These are phyloP conservation scores for Verticillium klebahnii DNA, from an alignment of 2,329 filamentous ascomycete species.

Conservation along the genomic window DNA sequence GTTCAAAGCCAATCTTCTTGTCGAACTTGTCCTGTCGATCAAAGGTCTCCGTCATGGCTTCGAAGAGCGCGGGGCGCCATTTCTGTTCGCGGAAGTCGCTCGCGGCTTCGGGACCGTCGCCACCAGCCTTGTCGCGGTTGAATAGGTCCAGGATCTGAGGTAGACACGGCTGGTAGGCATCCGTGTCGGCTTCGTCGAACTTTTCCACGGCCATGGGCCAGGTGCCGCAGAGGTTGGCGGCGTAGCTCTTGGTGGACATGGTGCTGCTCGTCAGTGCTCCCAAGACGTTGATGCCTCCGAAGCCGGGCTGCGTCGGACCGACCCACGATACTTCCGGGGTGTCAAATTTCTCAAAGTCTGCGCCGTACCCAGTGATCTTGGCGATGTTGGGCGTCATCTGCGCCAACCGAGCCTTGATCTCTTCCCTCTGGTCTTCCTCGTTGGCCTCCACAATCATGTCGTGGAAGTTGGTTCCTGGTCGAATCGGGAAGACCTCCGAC, in stretches of 20 bases:
- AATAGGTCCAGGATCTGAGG: constrained; percentile 18
- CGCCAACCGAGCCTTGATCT: constrained; percentile 19
- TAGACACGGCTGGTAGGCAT: constrained; percentile 33
- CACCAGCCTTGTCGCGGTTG: constrained; percentile 11
- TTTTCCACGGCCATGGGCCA: constrained; percentile 27
- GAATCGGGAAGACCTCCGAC: constrained; percentile 29
- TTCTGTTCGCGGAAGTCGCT: constrained; percentile 9
- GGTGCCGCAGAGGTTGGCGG: constrained; percentile 27
- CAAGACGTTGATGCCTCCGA: constrained; percentile 27
- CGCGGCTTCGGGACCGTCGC: background rate
- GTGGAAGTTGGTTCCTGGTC: constrained; percentile 23
- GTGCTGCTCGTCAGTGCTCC: constrained; percentile 27
- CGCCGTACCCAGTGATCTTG: constrained; percentile 15
- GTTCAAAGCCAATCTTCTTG: constrained; percentile 15
- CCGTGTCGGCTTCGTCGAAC: constrained; percentile 28
- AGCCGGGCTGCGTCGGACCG: constrained; percentile 14
- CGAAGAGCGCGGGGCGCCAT: constrained; percentile 13
- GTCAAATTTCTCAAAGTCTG: background rate
- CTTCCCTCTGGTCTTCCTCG: constrained; percentile 18
- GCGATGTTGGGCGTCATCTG: constrained; percentile 18
- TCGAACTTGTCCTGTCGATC: constrained; percentile 13
- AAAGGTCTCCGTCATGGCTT: constrained; percentile 13
- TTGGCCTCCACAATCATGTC: constrained; percentile 17
- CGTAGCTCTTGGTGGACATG: constrained; percentile 30
- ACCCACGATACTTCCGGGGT: constrained; percentile 9